phyloP scores from a whole-genome alignment of 2,329 filamentous ascomycete genomes.

The Beauveria medogensis region DNA sequence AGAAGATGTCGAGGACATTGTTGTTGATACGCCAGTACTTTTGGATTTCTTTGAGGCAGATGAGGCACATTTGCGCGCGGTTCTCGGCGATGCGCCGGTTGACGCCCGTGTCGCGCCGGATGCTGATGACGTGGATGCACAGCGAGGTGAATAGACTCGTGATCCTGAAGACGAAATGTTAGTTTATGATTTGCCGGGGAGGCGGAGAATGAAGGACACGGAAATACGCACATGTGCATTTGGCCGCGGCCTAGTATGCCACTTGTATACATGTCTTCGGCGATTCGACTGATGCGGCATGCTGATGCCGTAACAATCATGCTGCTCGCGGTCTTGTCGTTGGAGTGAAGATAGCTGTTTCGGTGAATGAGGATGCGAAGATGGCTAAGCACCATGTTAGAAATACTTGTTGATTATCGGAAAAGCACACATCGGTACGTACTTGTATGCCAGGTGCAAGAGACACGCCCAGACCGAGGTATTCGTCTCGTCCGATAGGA shows the following conservation, averaged over 20 bases:
- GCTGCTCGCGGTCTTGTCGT: constrained; percentile 20
- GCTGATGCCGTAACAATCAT: constrained; percentile 25
- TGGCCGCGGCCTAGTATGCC: constrained; percentile 27
- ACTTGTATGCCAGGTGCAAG: constrained; percentile 31
- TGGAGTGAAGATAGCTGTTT: constrained; percentile 23
- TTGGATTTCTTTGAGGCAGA: constrained; percentile 29
- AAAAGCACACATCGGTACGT: background rate
- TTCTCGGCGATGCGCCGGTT: constrained; percentile 28
- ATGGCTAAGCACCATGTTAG: constrained; percentile 18
- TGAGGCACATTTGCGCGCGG: constrained; percentile 29
- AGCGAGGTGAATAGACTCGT: constrained; percentile 30
- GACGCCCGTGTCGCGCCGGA: constrained; percentile 25
- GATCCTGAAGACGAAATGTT: constrained; percentile 16
- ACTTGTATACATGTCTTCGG: constrained; percentile 29
- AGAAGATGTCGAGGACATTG: constrained; percentile 29
- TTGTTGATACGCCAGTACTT: constrained; percentile 35
- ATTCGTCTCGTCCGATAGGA: constrained; percentile 23
- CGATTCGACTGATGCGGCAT: constrained; percentile 28
- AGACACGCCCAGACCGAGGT: constrained; percentile 29
- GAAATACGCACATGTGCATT: constrained; percentile 27
- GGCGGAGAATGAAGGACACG: background rate
- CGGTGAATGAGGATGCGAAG: constrained; percentile 29
- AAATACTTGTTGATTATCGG: background rate
- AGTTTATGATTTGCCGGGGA: background rate
- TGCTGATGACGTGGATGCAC: constrained; percentile 30